These are phyloP conservation scores for Pyrenopolyporus hunteri DNA, from an alignment of 495 filamentous ascomycete genomes.

Conservation along the genomic window DNA sequence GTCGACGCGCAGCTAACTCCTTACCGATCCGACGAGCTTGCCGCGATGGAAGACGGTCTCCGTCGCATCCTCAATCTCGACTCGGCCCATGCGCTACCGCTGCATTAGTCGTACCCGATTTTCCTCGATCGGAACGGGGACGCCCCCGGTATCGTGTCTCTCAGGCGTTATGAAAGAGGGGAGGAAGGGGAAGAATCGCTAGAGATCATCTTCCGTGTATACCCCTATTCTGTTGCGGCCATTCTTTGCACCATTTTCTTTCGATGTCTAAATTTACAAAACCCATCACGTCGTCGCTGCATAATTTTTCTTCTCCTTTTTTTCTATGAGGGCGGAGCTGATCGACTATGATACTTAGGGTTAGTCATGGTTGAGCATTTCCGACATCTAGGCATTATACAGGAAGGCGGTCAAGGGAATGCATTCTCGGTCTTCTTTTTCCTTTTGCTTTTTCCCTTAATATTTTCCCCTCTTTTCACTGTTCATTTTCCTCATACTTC, in stretches of 20 bases:
- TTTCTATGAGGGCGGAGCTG: conserved; percentile 17
- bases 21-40: conserved; percentile 43
- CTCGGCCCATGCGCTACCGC: conserved; percentile 10
- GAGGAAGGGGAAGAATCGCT: too few relatives aligned
- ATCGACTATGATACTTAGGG: conserved; percentile 29
- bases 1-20: conserved; percentile 15
- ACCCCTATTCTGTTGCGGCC: conserved; percentile 6
- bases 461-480: conserved; percentile 8
- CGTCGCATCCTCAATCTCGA: conserved; percentile 57
- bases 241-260: conserved; percentile 8
- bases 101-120: conserved; percentile 11
- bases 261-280: conserved; percentile 1
- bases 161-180: conserved; percentile 6
- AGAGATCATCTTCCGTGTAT: too few relatives aligned
- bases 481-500: neutral
- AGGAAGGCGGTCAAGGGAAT: conserved; percentile 17
- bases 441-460: conserved; percentile 1
- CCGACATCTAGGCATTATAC: conserved; percentile 39
- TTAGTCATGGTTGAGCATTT: conserved; percentile 37
- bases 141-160: too few relatives aligned
- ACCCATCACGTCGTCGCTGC: neutral
- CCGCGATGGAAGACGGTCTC: conserved; percentile 56
- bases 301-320: conserved; percentile 23
- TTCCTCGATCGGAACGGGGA: conserved; percentile 22
- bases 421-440: conserved; percentile 21